phyloP scores from a whole-genome alignment of 1,284 basidiomycete genomes.

The Apiotrichum porosum region DNA sequence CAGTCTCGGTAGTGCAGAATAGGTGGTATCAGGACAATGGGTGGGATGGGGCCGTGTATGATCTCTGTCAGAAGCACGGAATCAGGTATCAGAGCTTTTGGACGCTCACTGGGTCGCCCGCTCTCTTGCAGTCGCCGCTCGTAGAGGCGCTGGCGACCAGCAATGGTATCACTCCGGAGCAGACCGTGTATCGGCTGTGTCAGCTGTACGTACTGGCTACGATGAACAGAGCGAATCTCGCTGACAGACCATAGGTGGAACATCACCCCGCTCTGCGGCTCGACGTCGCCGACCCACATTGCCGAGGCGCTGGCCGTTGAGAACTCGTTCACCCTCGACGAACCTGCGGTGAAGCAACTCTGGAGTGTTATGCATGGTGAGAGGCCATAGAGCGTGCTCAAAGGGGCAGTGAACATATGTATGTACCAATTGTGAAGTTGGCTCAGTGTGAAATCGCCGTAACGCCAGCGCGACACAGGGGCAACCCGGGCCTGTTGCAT shows the following conservation, averaged over 20 bases:
- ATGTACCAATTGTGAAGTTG: too few relatives aligned
- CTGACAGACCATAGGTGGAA: slow-evolving; percentile 28
- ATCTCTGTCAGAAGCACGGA: slow-evolving; percentile 50
- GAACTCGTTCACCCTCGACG: slow-evolving; percentile 48
- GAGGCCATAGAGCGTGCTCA: too few relatives aligned
- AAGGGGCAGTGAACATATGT: too few relatives aligned
- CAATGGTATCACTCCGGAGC: slow-evolving; percentile 58
- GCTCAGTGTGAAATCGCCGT: too few relatives aligned
- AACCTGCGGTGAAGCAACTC: slow-evolving; percentile 20
- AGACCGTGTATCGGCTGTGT: slow-evolving; percentile 63
- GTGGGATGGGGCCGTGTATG: slow-evolving; percentile 58
- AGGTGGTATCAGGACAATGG: slow-evolving; percentile 72
- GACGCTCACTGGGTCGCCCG: slow-evolving; percentile 72
- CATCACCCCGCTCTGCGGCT: slow-evolving; percentile 42
- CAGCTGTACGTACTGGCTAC: slow-evolving; percentile 46
- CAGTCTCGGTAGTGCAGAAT: slow-evolving; percentile 70
- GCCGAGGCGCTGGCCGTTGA: slow-evolving; percentile 57
- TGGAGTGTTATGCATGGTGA: slow-evolving; percentile 21
- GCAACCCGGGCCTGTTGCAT: too few relatives aligned
- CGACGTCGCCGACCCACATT: slow-evolving; percentile 55
- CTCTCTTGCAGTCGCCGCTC: slow-evolving; percentile 55
- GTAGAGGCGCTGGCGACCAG: slow-evolving; percentile 50
- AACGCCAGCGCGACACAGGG: too few relatives aligned
- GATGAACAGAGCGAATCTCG: background rate
- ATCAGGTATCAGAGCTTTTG: slow-evolving; percentile 81